Percentiles rank a stretch among this genome's conserved stretches.
Conservation (phyloP, 495 filamentous ascomycete genomes). For the Sporormia fimetaria region DNA sequence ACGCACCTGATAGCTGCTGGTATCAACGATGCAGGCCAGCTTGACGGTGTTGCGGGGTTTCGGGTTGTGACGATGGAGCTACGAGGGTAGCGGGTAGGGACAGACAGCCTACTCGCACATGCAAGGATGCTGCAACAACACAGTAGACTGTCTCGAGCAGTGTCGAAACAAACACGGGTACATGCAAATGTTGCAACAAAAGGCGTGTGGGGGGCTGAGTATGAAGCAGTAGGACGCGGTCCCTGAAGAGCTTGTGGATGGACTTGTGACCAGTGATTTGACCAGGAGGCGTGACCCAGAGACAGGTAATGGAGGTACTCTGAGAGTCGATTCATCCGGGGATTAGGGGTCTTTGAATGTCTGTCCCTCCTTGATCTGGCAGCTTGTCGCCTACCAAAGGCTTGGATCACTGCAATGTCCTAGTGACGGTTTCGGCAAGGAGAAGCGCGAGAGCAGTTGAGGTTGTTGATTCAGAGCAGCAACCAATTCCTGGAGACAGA, state of each 20-base stretch:
- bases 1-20: slow-evolving; percentile 28
- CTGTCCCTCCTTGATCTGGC: slow-evolving; percentile 9
- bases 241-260: slow-evolving; percentile 2
- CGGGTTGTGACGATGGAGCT: slow-evolving; percentile 5
- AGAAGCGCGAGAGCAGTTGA: slow-evolving; percentile 9
- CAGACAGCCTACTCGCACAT: no score
- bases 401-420: slow-evolving; percentile 9
- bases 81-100: slow-evolving; percentile 5
- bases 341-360: slow-evolving; percentile 22
- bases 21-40: slow-evolving; percentile 26
- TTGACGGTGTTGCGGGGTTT: slow-evolving; percentile 25
- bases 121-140: slow-evolving; percentile 13
- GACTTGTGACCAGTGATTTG: slow-evolving; percentile 19
- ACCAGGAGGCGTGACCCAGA: slow-evolving; percentile 13
- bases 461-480: slow-evolving; percentile 22
- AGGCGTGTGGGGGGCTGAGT: slow-evolving; percentile 9
- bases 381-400: slow-evolving; percentile 13
- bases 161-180: slow-evolving; percentile 13
- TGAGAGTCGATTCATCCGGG: slow-evolving; percentile 24
- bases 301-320: slow-evolving; percentile 19
- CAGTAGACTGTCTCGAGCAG: slow-evolving; percentile 8
- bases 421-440: slow-evolving; percentile 21
- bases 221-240: slow-evolving; percentile 4
- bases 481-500: slow-evolving; percentile 19
- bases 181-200: no score